Percentiles rank a stretch among this genome's conserved stretches.
Conservation (phyloP, 106 monocot species). For the Dendrobium officinale region DNA sequence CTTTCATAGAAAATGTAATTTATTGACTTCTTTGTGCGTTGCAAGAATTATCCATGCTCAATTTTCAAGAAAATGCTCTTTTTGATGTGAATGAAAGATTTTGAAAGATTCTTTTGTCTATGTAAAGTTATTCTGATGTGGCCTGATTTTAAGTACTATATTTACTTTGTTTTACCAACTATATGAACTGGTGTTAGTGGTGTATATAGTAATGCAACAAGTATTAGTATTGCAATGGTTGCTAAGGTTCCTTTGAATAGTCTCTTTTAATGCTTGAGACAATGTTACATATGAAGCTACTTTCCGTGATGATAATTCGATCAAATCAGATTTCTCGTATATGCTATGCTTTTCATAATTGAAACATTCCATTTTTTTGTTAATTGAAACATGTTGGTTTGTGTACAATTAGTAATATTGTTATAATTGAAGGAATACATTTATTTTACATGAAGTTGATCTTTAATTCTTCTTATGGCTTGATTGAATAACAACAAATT, state of each 20-base stretch:
- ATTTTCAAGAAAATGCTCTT: not conserved
- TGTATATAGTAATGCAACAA: not conserved
- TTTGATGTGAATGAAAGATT: not conserved
- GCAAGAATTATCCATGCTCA: not conserved
- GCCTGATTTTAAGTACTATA: not conserved
- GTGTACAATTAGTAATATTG: not conserved
- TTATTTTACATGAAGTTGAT: constrained; percentile 1
- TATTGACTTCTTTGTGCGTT: not conserved
- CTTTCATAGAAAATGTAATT: not conserved
- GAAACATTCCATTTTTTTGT: not conserved
- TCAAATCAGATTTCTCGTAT: not conserved
- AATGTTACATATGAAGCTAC: not conserved
- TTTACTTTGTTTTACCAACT: not conserved
- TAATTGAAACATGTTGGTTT: not conserved
- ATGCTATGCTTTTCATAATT: not conserved
- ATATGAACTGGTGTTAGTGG: not conserved
- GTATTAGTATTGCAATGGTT: not conserved
- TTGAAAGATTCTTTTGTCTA: not conserved
- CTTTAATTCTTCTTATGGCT: not conserved
- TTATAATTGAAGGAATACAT: not conserved
- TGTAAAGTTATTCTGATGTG: too few relatives aligned
- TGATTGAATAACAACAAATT: not conserved
- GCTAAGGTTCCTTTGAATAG: not conserved
- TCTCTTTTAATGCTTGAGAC: not conserved
- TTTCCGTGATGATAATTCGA: not conserved